Evolutionary conservation across 2,329 filamentous ascomycete species (phyloP).

Genomic region (Verticillium isaacii): DNA sequence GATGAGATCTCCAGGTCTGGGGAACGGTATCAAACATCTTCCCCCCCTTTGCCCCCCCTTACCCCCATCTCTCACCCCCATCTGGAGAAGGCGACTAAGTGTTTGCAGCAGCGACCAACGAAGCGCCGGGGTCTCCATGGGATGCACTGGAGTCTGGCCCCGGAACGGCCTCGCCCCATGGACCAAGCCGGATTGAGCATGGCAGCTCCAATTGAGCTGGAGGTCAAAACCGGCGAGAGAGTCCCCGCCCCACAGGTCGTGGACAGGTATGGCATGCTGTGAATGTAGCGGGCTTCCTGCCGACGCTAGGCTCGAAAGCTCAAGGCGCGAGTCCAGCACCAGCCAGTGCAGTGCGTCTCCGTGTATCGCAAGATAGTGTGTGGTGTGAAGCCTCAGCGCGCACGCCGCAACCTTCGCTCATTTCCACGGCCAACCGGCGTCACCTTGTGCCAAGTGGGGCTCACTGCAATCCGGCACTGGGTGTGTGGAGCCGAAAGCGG

Average conservation of each 20-base stretch:
- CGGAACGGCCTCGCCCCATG: neutral
- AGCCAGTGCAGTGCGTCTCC: neutral
- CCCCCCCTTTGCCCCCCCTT: neutral
- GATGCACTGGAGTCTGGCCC: neutral
- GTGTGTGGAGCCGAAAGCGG: neutral
- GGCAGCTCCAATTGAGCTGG: neutral
- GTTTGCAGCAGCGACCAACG: neutral
- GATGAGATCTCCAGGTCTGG: neutral
- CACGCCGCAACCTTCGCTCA: slow-evolving; percentile 8
- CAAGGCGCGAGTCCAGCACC: neutral
- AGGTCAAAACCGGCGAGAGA: slow-evolving; percentile 1
- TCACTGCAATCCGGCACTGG: neutral
- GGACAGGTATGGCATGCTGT: too few species aligned
- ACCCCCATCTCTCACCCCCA: neutral
- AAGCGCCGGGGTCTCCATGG: slow-evolving; percentile 1
- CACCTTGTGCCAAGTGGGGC: neutral
- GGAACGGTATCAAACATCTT: neutral
- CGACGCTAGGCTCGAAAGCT: neutral
- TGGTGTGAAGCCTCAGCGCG: neutral
- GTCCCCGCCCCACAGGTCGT: neutral
- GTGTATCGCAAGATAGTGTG: neutral
- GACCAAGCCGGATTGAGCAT: neutral
- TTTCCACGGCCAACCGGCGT: slow-evolving; percentile 6
- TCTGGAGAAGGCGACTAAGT: slow-evolving; percentile 1
- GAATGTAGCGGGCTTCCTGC: neutral